Evolutionary conservation across 805 yeast genomes (phyloP).

Genomic region (Ogataea ramenticola): DNA sequence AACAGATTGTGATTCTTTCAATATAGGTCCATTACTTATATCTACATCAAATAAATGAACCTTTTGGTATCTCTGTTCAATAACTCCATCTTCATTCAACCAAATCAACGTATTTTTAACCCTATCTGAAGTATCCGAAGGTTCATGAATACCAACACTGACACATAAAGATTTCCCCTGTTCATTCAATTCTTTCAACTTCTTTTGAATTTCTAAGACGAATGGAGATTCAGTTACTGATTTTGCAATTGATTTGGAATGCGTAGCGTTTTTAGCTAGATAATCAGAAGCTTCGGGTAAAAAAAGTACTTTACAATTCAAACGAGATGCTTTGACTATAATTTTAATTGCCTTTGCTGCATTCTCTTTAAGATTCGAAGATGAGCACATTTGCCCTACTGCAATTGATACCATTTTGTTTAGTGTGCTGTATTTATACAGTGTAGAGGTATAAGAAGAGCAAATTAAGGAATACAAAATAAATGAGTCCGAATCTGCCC

Average conservation of each 20-base stretch:
- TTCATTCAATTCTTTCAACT: slow-evolving; percentile 33
- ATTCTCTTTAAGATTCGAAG: slow-evolving; percentile 53
- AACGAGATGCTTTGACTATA: slow-evolving; percentile 53
- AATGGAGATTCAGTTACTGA: slow-evolving; percentile 35
- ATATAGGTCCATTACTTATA: slow-evolving; percentile 71
- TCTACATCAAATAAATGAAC: slow-evolving; percentile 87
- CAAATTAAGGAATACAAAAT: too few relatives aligned
- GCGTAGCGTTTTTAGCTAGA: slow-evolving; percentile 60
- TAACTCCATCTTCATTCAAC: slow-evolving; percentile 57
- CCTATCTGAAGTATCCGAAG: slow-evolving; percentile 38
- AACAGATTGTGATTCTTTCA: slow-evolving; percentile 72
- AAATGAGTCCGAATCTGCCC: too few relatives aligned
- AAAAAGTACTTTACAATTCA: slow-evolving; percentile 63
- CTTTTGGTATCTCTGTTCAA: slow-evolving; percentile 70
- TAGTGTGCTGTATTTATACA: neutral
- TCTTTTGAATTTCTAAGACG: slow-evolving; percentile 34
- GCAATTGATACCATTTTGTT: slow-evolving; percentile 66
- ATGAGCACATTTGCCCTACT: slow-evolving; percentile 81
- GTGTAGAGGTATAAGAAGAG: too few relatives aligned
- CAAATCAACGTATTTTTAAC: slow-evolving; percentile 71
- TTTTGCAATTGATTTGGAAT: slow-evolving; percentile 55
- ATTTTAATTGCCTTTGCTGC: slow-evolving; percentile 51
- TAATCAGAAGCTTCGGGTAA: slow-evolving; percentile 95
- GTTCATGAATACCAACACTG: slow-evolving; percentile 87
- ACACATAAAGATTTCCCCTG: slow-evolving; percentile 46